Base-by-base conservation (phyloP, 2,329 filamentous ascomycete genomes). In the Drechslerella dactyloides region DNA sequence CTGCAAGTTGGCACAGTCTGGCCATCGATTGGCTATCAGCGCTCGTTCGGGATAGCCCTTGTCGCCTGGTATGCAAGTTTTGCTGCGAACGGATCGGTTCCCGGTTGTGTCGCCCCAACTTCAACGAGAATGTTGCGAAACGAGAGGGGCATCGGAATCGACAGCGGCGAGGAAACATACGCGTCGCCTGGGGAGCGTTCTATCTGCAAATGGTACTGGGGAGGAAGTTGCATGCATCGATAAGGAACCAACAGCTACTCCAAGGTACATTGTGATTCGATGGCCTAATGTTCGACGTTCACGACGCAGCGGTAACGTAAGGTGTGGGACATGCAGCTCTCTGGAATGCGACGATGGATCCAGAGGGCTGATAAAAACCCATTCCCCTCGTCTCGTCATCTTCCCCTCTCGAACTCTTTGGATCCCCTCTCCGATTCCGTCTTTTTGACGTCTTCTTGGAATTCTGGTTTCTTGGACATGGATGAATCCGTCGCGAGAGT, bases 401-500 rank as follows among this genome's bases (percentile, higher is more conserved):
- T 11, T 53, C 23, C 11, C 24, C 24, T 44, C n/a, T n/a, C 50
- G 21, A 42, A 6, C 68, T 53, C 6, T 59, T 42, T 46, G 27
- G 15, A 23, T 19, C 21, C 6, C 37, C 19, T 55, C 44, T 54
- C 55, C 46, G 60, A 57, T 60, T 65, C 57, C 60, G 60, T 65
- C 55, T 48, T 40, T 21, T 61, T 65, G 68, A 72, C 60, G 68
- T 63, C 60, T 55, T 54, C 30, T 56, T 46, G 51, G 68, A 51
- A 65, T 64, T 61, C 55, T 19, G 23, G 42, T 13, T 37, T 15
- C 68, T 65, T 72, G 60, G 60, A 52, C 59, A 65, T 65, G 42
- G 68, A 72, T 72, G 60, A 65, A 72, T 72, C 68, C 68, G 60
- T 72, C 68, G 15, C 50, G 54, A 51, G 57, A 65, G 68, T 65